Percentiles rank a stretch among this genome's conserved stretches.
phyloP scores from a whole-genome alignment of 495 filamentous ascomycete genomes.

The Tuber aestivum region DNA sequence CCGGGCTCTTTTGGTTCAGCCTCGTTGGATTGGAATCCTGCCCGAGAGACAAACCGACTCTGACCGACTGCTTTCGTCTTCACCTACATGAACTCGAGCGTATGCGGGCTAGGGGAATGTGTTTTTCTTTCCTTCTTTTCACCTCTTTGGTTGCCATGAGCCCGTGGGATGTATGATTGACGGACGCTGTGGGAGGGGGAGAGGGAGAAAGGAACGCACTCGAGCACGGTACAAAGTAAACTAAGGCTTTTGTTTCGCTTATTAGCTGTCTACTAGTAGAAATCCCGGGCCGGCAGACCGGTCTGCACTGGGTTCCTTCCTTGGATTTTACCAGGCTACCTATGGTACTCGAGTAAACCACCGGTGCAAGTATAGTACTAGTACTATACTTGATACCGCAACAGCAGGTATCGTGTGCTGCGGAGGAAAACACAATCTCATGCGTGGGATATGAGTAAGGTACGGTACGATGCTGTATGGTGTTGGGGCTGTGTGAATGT shows the following conservation, averaged over 20 bases:
- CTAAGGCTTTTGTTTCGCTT: not conserved
- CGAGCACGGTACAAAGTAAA: not conserved
- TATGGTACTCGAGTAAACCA: not conserved
- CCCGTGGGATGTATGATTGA: not conserved
- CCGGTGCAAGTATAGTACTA: not conserved
- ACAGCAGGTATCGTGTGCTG: not conserved
- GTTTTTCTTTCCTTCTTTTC: not conserved
- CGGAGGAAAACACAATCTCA: not conserved
- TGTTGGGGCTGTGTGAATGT: not conserved
- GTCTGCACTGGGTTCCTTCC: not conserved
- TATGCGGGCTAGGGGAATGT: not conserved
- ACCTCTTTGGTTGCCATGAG: not conserved
- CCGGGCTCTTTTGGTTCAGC: not conserved
- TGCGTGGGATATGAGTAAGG: not conserved
- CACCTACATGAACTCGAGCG: not conserved
- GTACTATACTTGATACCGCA: not conserved
- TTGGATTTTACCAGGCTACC: not conserved
- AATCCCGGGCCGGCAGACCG: no score
- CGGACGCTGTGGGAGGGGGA: not conserved
- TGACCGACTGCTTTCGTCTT: not conserved
- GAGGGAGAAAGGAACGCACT: not conserved
- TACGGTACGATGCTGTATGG: not conserved
- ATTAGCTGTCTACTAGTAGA: not conserved
- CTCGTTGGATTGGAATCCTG: not conserved
- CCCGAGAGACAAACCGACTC: not conserved